Conservation (phyloP, 306 rosid genomes). For the Cucumis hystrix region DNA sequence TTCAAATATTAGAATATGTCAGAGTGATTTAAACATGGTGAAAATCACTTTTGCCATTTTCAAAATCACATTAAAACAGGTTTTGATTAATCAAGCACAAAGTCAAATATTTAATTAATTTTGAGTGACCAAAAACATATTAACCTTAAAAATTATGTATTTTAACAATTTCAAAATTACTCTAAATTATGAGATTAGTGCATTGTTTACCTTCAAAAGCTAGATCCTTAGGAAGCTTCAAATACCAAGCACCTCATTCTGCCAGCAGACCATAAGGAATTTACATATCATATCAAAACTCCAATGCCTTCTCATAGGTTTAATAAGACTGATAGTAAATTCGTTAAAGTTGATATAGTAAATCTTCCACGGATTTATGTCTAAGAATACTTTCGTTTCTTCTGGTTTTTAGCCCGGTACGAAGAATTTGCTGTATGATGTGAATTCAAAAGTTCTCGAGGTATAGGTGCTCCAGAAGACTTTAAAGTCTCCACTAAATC, state of each 20-base stretch:
- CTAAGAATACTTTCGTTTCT: conserved; percentile 23
- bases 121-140: too few species aligned
- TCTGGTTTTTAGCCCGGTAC: conserved; percentile 23
- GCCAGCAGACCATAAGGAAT: not conserved
- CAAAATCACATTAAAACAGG: too few species aligned
- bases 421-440: conserved; percentile 19
- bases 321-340: not conserved
- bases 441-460: conserved; percentile 54
- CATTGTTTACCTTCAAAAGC: not conserved
- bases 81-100: too few species aligned
- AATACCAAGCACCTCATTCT: not conserved
- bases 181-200: too few species aligned
- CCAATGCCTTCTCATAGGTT: not conserved
- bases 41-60: too few species aligned
- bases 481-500: conserved; percentile 42
- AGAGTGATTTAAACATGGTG: too few species aligned
- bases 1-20: not conserved
- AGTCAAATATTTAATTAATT: too few species aligned
- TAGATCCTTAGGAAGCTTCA: not conserved
- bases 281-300: not conserved
- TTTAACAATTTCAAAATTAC: too few species aligned
- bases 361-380: not conserved
- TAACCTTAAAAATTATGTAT: too few species aligned
- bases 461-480: conserved; percentile 58
- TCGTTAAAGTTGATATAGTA: not conserved